phyloP scores from a whole-genome alignment of 1,284 basidiomycete species.

The Mycena sp. region DNA sequence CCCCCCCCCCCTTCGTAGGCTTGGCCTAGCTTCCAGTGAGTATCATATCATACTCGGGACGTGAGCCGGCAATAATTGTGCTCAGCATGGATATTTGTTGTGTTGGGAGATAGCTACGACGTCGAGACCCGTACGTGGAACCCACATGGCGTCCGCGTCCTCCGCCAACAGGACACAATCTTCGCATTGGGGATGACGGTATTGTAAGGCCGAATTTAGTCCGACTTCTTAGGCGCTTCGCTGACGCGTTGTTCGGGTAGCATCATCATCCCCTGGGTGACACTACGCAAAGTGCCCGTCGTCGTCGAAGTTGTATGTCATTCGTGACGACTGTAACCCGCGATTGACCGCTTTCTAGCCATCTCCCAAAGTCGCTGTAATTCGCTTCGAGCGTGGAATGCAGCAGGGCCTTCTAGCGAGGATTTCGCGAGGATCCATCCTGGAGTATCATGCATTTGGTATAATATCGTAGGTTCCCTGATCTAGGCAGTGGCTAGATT shows the following conservation, averaged over 20 bases:
- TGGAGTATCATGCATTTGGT: conserved; percentile 79
- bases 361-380: conserved; percentile 71
- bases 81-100: conserved; percentile 70
- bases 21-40: conserved; percentile 65
- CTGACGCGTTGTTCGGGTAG: conserved; percentile 43
- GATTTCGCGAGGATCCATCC: conserved; percentile 69
- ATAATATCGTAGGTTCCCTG: conserved; percentile 65
- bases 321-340: not conserved
- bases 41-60: not conserved
- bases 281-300: conserved; percentile 75
- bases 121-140: conserved; percentile 64
- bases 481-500: conserved; percentile 4
- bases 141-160: conserved; percentile 60
- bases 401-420: conserved; percentile 75
- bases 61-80: conserved; percentile 11
- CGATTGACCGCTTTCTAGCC: conserved; percentile 52
- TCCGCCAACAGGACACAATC: conserved; percentile 82
- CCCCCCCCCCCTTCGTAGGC: conserved; percentile 39
- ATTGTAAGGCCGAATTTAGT: conserved; percentile 59
- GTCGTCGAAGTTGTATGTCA: conserved; percentile 75
- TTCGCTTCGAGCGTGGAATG: conserved; percentile 76
- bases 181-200: conserved; percentile 76
- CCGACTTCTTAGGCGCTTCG: not conserved
- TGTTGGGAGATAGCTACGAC: conserved; percentile 74
- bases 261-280: conserved; percentile 79